A percentile compares a stretch with the other conserved stretches of the same genome.
Evolutionary conservation across 2,329 filamentous ascomycete species (phyloP).

Genomic region (Ophiostoma ips): DNA sequence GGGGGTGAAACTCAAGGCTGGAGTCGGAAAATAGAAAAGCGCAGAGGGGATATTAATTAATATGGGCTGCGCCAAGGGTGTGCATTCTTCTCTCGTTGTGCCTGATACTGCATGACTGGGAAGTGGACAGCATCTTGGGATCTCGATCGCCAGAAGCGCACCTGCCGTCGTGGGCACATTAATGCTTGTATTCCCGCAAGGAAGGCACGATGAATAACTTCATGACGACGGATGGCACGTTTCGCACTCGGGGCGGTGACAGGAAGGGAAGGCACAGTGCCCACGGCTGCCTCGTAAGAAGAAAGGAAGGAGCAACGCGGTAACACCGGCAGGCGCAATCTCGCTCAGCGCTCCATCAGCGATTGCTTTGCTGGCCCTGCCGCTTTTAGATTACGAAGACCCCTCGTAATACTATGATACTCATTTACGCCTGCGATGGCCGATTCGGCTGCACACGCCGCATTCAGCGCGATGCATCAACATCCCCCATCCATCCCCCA

Average conservation of each 20-base stretch:
- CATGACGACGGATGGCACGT: not conserved
- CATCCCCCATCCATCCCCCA: not conserved
- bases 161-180: slow-evolving; percentile 3
- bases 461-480: not conserved
- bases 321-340: not conserved
- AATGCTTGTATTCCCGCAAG: not conserved
- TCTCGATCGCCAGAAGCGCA: not conserved
- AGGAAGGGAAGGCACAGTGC: not conserved
- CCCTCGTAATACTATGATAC: no score
- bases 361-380: not conserved
- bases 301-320: not conserved
- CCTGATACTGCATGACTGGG: no score
- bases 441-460: not conserved
- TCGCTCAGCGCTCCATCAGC: not conserved
- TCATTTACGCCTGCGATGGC: no score
- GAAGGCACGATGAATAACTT: not conserved
- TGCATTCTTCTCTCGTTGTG: no score
- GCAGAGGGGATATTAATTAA: no score
- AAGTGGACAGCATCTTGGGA: not conserved
- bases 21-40: no score
- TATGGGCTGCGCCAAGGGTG: no score
- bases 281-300: not conserved
- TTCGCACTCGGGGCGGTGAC: not conserved
- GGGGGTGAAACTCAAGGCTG: no score
- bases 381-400: not conserved